Percentiles rank a stretch among this genome's conserved stretches.
Conservation (phyloP, 2,329 filamentous ascomycete species). For the Stachybotrys elegans region DNA sequence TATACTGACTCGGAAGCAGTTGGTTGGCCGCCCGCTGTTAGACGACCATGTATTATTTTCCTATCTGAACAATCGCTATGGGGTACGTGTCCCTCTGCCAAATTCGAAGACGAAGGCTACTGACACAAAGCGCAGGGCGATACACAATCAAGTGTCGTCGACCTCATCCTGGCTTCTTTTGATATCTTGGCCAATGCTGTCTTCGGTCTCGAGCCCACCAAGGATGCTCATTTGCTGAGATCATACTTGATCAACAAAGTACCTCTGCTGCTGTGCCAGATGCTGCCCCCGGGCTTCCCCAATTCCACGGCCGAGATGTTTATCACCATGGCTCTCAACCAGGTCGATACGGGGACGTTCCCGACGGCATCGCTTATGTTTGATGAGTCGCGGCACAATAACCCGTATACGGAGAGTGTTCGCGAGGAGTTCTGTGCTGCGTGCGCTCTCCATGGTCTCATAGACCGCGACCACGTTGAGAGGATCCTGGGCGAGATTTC, state of each 20-base stretch:
- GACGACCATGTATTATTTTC: constrained; percentile 76
- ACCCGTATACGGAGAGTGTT: constrained; percentile 53
- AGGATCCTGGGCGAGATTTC: constrained; percentile 78
- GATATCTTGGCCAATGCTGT: constrained; percentile 85
- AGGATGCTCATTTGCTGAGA: constrained; percentile 66
- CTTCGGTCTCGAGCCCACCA: constrained; percentile 55
- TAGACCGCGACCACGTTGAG: constrained; percentile 72
- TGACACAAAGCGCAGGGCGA: constrained; percentile 52
- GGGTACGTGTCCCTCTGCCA: constrained; percentile 41
- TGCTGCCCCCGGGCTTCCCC: constrained; percentile 62
- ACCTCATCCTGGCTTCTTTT: constrained; percentile 83
- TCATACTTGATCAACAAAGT: constrained; percentile 77
- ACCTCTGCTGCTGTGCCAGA: constrained; percentile 47
- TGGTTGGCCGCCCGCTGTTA: constrained; percentile 74
- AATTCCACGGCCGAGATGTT: constrained; percentile 71
- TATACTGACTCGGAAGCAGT: constrained; percentile 39
- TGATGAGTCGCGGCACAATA: constrained; percentile 52
- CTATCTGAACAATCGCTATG: constrained; percentile 80
- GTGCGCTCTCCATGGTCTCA: constrained; percentile 82
- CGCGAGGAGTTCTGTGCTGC: constrained; percentile 79
- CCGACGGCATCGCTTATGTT: constrained; percentile 56
- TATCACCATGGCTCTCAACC: constrained; percentile 65
- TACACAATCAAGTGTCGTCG: constrained; percentile 69
- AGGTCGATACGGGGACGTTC: constrained; percentile 77
- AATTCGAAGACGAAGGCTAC: background rate